phyloP scores from a whole-genome alignment of 805 yeast species.

The Teunomyces funiuensis region DNA sequence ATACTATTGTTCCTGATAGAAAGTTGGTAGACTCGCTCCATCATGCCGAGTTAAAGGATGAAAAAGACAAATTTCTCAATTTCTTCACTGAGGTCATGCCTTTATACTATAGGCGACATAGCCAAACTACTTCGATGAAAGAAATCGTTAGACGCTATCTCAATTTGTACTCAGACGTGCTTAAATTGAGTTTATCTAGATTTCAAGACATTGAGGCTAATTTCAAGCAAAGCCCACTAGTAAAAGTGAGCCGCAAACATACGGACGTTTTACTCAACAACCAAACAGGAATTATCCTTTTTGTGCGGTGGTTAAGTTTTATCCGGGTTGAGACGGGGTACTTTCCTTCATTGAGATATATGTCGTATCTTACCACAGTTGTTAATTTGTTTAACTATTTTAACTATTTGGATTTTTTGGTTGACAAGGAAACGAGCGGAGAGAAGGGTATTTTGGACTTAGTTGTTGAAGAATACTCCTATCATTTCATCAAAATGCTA shows the following conservation, averaged over 20 bases:
- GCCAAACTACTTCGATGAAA: conserved; percentile 6
- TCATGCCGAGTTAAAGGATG: conserved; percentile 12
- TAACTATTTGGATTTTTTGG: conserved; percentile 15
- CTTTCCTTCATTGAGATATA: conserved; percentile 29
- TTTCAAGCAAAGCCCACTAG: conserved; percentile 6
- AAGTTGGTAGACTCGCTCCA: conserved; percentile 17
- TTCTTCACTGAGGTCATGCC: conserved; percentile 17
- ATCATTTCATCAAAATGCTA: conserved; percentile 14
- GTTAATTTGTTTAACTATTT: conserved; percentile 25
- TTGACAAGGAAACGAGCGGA: conserved; percentile 3
- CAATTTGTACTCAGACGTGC: conserved; percentile 16
- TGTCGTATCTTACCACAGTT: conserved; percentile 27
- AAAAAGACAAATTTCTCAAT: conserved; percentile 8
- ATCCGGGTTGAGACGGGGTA: conserved; percentile 25
- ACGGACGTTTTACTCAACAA: conserved; percentile 11
- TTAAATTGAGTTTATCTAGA: conserved; percentile 9
- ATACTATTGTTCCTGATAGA: conserved; percentile 25
- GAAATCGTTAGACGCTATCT: conserved; percentile 19
- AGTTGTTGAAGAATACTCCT: conserved; percentile 12
- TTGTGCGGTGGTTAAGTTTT: conserved; percentile 27
- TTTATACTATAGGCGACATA: conserved; percentile 20
- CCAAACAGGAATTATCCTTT: conserved; percentile 16
- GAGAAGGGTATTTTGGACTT: conserved; percentile 10
- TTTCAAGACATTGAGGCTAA: conserved; percentile 4
- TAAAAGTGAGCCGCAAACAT: conserved; percentile 1